These are phyloP conservation scores for Diaporthe longicolla DNA, from an alignment of 2,329 filamentous ascomycete genomes.

Conservation along the genomic window DNA sequence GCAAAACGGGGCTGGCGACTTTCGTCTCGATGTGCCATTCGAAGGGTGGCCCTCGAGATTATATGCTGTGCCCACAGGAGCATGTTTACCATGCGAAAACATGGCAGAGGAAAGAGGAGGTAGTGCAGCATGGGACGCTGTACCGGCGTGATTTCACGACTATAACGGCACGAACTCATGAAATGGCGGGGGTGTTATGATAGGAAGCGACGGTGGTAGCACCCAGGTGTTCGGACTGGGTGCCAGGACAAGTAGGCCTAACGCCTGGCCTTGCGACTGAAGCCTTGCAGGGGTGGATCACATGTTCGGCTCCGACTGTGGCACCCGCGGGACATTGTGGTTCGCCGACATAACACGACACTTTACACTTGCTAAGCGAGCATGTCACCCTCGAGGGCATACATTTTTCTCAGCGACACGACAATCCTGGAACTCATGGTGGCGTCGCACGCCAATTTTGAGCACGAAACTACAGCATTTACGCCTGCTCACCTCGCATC, in stretches of 20 bases:
- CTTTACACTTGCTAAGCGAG: background rate
- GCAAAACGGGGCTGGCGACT: conserved; percentile 11
- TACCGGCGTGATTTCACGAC: conserved; percentile 30
- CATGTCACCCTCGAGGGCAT: conserved; percentile 5
- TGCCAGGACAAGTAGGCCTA: conserved; percentile 27
- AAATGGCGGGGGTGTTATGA: conserved; percentile 4
- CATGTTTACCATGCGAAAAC: conserved; percentile 1
- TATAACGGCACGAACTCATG: conserved; percentile 29
- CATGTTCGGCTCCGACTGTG: background rate
- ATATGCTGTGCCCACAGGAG: conserved; percentile 12
- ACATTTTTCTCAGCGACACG: conserved; percentile 22
- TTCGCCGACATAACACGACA: background rate
- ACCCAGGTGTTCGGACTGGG: conserved; percentile 17
- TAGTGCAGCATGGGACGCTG: conserved; percentile 9
- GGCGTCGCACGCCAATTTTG: conserved; percentile 20
- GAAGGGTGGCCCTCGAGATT: background rate
- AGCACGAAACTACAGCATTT: conserved; percentile 5
- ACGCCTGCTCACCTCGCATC: background rate
- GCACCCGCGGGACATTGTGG: background rate
- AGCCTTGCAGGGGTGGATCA: background rate
- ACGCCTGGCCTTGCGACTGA: conserved; percentile 9
- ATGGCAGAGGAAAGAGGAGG: conserved; percentile 13
- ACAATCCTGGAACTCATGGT: conserved; percentile 35
- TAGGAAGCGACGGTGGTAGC: background rate
- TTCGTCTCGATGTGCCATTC: conserved; percentile 11